These are phyloP conservation scores for Trichoderma atroviride DNA, from an alignment of 2,329 filamentous ascomycete species.

Conservation along the genomic window DNA sequence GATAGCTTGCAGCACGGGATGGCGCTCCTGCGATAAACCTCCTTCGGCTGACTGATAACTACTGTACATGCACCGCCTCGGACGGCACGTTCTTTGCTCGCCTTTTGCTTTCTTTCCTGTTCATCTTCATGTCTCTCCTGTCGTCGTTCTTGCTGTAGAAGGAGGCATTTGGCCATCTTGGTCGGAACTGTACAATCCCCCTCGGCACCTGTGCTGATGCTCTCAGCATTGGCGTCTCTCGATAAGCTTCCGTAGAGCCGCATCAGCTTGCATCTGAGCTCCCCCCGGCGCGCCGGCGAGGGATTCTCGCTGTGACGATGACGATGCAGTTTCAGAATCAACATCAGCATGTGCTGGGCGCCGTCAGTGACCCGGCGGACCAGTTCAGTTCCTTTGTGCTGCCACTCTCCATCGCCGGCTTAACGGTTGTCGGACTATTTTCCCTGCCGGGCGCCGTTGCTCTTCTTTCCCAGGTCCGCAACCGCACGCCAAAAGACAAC, in stretches of 20 bases:
- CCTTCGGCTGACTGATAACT: constrained; percentile 9
- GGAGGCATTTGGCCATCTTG: neutral
- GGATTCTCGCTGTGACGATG: constrained; percentile 22
- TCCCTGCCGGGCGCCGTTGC: constrained; percentile 44
- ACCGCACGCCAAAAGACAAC: constrained; percentile 45
- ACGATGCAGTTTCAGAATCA: constrained; percentile 18
- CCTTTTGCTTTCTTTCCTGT: neutral
- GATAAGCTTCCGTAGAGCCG: constrained; percentile 1
- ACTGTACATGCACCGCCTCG: neutral
- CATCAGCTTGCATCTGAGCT: constrained; percentile 12
- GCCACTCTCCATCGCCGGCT: constrained; percentile 38
- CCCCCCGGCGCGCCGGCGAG: constrained; percentile 16
- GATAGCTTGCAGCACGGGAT: constrained; percentile 9
- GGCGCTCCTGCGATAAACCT: constrained; percentile 17
- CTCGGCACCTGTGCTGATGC: neutral
- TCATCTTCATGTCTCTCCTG: neutral
- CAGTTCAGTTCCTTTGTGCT: constrained; percentile 29
- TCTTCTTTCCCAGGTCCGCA: constrained; percentile 40
- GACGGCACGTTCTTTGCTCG: neutral
- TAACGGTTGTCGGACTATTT: constrained; percentile 42
- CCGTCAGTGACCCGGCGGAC: neutral
- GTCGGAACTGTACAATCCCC: neutral
- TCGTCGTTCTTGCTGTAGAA: neutral
- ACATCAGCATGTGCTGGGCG: constrained; percentile 6
- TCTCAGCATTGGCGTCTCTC: neutral